Evolutionary conservation across 176 grass and related monocot species (phyloP), one percentile per base, ranked within the genome.

Genomic region (Avena eriantha): DNA sequence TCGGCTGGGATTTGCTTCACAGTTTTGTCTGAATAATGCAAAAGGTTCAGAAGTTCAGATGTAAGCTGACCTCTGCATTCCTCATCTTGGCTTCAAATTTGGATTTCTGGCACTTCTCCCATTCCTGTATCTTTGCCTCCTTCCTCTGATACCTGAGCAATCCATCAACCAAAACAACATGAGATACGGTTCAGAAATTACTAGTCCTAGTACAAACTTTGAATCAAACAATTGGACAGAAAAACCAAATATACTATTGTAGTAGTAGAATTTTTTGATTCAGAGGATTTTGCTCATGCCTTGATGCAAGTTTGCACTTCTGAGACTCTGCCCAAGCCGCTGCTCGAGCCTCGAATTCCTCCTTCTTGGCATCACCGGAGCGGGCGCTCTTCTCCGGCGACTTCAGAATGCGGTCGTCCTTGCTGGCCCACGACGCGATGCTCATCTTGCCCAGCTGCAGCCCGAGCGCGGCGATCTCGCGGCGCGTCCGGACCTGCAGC

Each of bases 391-490:
- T 76, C 2, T 76, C 85, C 56, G 90, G 84, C 26, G 85, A 88
- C 47, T 59, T 71, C 10, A 12, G 58, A 15, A 78, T 46, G 33
- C 80, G 50, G 2, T 91, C 88, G 31, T 96, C 87, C 77, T 96
- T 99, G 73, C 88, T 93, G 31, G 97, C 97, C 97, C 97, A 99
- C 24, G 97, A 93, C 71, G 97, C 97, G 77, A 99, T 99, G 79
- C 83, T 96, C 86, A 96, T 88, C 85, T 99, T 99, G 79, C 97
- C 97, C 16, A 99, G 85, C 72, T 96, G 94, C 46, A 99, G 76
- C 51, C 97, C 97, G 24, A 99, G 93, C 35, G 94, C 85, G 17
- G 90, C 97, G 21, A 99, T 99, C 81, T 99, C 97, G 10, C 88
- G 92, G 51, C 94, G 93, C 2, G 91, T 96, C 86, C 89, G 85